Percentiles rank a stretch among this genome's conserved stretches.
phyloP scores from a whole-genome alignment of 768 basidiomycete genomes.

The Calocybe gangraenosa region DNA sequence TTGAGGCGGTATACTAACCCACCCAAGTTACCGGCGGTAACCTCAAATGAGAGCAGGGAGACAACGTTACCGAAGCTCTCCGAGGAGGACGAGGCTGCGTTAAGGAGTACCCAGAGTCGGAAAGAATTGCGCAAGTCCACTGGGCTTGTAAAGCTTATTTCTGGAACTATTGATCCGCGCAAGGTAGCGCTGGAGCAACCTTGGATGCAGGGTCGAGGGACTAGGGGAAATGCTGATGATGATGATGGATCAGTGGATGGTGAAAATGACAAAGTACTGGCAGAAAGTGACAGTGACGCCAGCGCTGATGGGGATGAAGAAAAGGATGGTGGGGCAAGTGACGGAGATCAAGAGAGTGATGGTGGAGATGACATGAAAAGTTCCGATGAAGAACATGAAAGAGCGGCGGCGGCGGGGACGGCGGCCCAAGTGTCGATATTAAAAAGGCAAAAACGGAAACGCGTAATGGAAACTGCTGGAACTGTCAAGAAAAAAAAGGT shows the following conservation, averaged over 20 bases:
- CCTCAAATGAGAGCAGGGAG: constrained; percentile 8
- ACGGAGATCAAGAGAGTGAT: constrained; percentile 31
- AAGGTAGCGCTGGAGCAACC: constrained; percentile 33
- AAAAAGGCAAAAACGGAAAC: constrained; percentile 46
- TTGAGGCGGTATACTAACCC: constrained; percentile 72
- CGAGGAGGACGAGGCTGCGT: constrained; percentile 43
- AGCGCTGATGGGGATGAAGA: constrained; percentile 39
- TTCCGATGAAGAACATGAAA: constrained; percentile 7
- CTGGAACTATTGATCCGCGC: constrained; percentile 33
- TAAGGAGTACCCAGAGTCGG: constrained; percentile 45
- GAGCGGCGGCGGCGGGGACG: too few species aligned
- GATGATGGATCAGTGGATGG: constrained; percentile 34
- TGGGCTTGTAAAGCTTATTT: constrained; percentile 53
- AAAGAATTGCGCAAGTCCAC: constrained; percentile 64
- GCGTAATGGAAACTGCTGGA: constrained; percentile 22
- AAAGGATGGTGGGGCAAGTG: constrained; percentile 31
- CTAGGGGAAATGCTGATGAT: constrained; percentile 31
- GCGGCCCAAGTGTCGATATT: constrained; percentile 18
- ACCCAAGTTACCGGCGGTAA: constrained; percentile 19
- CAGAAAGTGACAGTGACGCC: constrained; percentile 30
- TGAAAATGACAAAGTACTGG: constrained; percentile 26
- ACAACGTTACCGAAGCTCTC: constrained; percentile 27
- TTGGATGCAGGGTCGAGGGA: constrained; percentile 30
- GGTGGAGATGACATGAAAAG: constrained; percentile 35
- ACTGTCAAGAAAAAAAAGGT: constrained; percentile 48